These are phyloP conservation scores for Vitis riparia DNA, from an alignment of 164 flowering plant genomes.

Conservation along the genomic window DNA sequence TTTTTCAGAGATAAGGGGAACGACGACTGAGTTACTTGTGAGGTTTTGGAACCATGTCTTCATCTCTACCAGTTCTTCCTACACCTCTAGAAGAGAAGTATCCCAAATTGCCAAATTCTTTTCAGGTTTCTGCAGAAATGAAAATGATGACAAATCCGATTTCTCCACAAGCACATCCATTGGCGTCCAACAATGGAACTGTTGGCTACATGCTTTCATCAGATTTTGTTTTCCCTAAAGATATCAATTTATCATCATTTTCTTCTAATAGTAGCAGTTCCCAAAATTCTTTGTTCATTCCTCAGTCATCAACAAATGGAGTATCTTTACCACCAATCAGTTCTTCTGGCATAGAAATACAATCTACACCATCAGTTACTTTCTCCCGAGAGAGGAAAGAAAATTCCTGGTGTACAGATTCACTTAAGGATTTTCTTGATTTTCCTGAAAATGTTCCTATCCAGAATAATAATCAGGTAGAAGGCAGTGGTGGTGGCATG, in stretches of 20 bases:
- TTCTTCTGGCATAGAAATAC: conserved; percentile 21
- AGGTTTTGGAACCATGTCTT: conserved; percentile 23
- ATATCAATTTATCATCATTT: conserved; percentile 12
- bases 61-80: conserved; percentile 27
- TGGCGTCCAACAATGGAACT: conserved; percentile 10
- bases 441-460: conserved; percentile 24
- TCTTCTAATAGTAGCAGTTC: conserved; percentile 17
- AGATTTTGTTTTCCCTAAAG: conserved; percentile 15
- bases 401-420: conserved; percentile 36
- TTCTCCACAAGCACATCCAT: conserved; percentile 9
- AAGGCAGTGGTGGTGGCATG: conserved; percentile 20
- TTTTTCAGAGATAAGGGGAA: conserved; percentile 18
- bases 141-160: conserved; percentile 12
- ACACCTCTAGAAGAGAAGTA: conserved; percentile 15
- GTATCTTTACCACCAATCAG: conserved; percentile 12
- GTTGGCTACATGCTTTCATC: conserved; percentile 28
- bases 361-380: conserved; percentile 19
- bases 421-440: conserved; percentile 33
- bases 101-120: conserved; percentile 24
- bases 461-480: conserved; percentile 17
- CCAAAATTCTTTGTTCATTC: conserved; percentile 23
- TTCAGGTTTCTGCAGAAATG: conserved; percentile 20
- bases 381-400: conserved; percentile 27
- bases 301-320: conserved; percentile 23
- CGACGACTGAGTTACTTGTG: conserved; percentile 20